Percentiles rank a stretch among this genome's conserved stretches.
Conservation (phyloP, 1,284 basidiomycete genomes). For the Fomitiporia mediterranea region DNA sequence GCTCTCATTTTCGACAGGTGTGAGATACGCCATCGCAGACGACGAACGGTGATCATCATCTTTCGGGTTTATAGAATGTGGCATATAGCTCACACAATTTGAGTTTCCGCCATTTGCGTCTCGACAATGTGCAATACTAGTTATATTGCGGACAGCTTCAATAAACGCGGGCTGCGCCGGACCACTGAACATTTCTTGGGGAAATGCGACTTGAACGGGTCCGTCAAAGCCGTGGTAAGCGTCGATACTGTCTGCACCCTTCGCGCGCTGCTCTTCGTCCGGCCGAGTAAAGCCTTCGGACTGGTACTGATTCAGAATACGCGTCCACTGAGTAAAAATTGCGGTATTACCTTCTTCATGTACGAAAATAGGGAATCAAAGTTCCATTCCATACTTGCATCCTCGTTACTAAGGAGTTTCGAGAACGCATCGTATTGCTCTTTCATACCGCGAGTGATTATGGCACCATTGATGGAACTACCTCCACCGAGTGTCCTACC, state of each 20-base stretch:
- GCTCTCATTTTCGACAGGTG: conserved; percentile 33
- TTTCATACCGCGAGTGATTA: conserved; percentile 50
- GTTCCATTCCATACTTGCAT: conserved; percentile 49
- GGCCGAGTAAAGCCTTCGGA: conserved; percentile 35
- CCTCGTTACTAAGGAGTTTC: conserved; percentile 43
- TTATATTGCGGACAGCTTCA: conserved; percentile 26
- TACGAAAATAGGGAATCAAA: conserved; percentile 49
- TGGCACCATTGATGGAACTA: conserved; percentile 55
- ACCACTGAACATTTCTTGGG: conserved; percentile 33
- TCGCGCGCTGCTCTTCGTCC: conserved; percentile 26
- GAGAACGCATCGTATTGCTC: conserved; percentile 58
- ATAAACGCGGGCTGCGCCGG: conserved; percentile 34
- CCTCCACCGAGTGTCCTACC: conserved; percentile 58
- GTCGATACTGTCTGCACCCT: conserved; percentile 30
- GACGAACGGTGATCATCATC: conserved; percentile 34
- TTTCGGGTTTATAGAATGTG: conserved; percentile 32
- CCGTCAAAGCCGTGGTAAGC: conserved; percentile 34
- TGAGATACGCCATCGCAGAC: conserved; percentile 39
- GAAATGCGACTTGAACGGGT: conserved; percentile 30
- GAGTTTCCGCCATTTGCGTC: conserved; percentile 35
- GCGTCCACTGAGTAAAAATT: no score
- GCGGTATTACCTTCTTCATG: conserved; percentile 41
- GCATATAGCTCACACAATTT: conserved; percentile 33
- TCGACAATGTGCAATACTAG: conserved; percentile 25
- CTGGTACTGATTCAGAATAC: no score